Evolutionary conservation across 108 stramenopile species (phyloP).

Genomic region (Tribonema minus): DNA sequence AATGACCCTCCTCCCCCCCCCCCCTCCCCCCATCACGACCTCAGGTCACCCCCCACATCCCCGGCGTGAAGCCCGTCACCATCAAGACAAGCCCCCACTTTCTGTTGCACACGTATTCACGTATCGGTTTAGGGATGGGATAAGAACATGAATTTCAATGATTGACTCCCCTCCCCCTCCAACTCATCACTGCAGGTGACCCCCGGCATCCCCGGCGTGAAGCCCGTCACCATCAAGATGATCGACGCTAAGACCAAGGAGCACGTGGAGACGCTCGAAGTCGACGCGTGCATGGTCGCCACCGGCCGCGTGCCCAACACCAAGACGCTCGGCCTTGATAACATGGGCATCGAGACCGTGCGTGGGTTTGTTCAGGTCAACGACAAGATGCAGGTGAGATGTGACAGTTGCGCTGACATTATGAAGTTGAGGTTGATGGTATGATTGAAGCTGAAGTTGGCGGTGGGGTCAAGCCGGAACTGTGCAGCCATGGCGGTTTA

Average conservation of each 20-base stretch:
- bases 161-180: no score
- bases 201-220: slow-evolving; percentile 87
- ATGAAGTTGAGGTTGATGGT: no score
- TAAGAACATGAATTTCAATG: no score
- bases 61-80: slow-evolving; percentile 90
- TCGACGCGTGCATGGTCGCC: slow-evolving; percentile 95
- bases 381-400: neutral
- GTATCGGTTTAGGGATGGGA: no score
- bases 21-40: no score
- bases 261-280: slow-evolving; percentile 92
- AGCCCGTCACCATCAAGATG: slow-evolving; percentile 97
- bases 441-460: no score
- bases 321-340: slow-evolving; percentile 81
- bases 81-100: no score
- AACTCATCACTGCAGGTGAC: no score
- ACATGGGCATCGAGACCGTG: slow-evolving; percentile 75
- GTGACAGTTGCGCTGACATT: neutral
- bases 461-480: no score
- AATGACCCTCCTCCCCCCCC: no score
- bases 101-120: no score
- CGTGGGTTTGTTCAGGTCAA: slow-evolving; percentile 90
- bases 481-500: no score
- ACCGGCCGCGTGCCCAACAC: slow-evolving; percentile 97
- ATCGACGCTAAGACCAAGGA: slow-evolving; percentile 98
- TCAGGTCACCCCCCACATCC: slow-evolving; percentile 84